Conservation (phyloP, 2,329 filamentous ascomycete species). For the Pestalotiopsis sp. region DNA sequence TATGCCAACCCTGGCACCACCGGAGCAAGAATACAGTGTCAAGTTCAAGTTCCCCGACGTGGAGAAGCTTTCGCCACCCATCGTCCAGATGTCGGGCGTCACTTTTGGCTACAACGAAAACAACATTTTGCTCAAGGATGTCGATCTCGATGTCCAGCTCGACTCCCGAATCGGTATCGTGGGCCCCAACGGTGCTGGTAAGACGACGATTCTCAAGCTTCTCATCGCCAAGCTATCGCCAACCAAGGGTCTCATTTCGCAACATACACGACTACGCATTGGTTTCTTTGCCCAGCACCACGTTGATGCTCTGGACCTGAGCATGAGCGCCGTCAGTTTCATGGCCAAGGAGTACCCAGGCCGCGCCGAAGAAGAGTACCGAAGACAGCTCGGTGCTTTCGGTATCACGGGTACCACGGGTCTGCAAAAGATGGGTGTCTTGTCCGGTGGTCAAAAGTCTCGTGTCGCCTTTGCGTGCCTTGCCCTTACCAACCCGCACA, state of each 20-base stretch:
- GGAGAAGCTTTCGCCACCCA: slow-evolving; percentile 95
- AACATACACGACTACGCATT: slow-evolving; percentile 84
- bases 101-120: slow-evolving; percentile 86
- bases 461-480: slow-evolving; percentile 98
- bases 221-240: slow-evolving; percentile 84
- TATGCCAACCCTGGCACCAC: slow-evolving; percentile 89
- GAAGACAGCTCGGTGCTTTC: slow-evolving; percentile 88
- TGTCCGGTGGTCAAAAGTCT: slow-evolving; percentile 98
- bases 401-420: slow-evolving; percentile 93
- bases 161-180: slow-evolving; percentile 98
- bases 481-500: slow-evolving; percentile 91
- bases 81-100: slow-evolving; percentile 95
- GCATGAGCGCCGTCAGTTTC: slow-evolving; percentile 86
- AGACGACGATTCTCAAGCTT: slow-evolving; percentile 98
- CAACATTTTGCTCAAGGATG: slow-evolving; percentile 77
- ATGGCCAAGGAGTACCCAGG: slow-evolving; percentile 94
- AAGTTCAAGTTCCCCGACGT: slow-evolving; percentile 98
- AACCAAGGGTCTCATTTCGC: slow-evolving; percentile 79
- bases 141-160: slow-evolving; percentile 95
- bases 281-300: slow-evolving; percentile 99
- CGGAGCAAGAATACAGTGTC: slow-evolving; percentile 92
- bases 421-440: slow-evolving; percentile 89
- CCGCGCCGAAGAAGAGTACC: slow-evolving; percentile 94
- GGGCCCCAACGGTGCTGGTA: slow-evolving; percentile 98
- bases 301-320: slow-evolving; percentile 93